Conservation (phyloP, 2,329 filamentous ascomycete species). For the Trichoderma cornu-damae region DNA sequence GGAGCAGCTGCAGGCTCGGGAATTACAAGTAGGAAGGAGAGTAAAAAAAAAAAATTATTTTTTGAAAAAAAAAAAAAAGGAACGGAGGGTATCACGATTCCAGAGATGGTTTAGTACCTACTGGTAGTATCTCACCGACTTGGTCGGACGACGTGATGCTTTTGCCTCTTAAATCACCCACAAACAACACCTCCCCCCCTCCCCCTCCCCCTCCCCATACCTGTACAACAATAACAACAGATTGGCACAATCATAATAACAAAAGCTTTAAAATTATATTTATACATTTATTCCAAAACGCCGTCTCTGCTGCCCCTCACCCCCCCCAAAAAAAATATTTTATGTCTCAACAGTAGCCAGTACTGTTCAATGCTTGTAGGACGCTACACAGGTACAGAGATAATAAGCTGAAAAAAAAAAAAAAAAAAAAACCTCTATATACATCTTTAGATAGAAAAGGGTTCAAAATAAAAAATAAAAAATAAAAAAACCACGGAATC, state of each 20-base stretch:
- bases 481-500: neutral
- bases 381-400: neutral
- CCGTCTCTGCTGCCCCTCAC: neutral
- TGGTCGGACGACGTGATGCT: neutral
- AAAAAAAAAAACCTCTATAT: slow-evolving; percentile 1
- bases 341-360: neutral
- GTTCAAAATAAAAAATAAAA: neutral
- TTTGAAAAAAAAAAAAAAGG: too few species aligned
- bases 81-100: too few species aligned
- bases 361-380: neutral
- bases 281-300: slow-evolving; percentile 1
- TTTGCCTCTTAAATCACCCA: too few species aligned
- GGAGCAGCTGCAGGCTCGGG: slow-evolving; percentile 2
- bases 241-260: too few species aligned
- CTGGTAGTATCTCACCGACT: neutral
- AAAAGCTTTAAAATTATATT: neutral
- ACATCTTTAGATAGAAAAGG: neutral
- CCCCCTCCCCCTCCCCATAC: neutral
- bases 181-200: too few species aligned
- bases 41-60: too few species aligned
- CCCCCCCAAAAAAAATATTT: too few species aligned
- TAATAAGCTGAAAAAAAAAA: neutral
- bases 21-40: neutral
- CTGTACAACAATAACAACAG: neutral
- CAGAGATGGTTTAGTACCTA: neutral